These are phyloP conservation scores for Penicillium griseofulvum DNA, from an alignment of 2,329 filamentous ascomycete species.

Conservation along the genomic window DNA sequence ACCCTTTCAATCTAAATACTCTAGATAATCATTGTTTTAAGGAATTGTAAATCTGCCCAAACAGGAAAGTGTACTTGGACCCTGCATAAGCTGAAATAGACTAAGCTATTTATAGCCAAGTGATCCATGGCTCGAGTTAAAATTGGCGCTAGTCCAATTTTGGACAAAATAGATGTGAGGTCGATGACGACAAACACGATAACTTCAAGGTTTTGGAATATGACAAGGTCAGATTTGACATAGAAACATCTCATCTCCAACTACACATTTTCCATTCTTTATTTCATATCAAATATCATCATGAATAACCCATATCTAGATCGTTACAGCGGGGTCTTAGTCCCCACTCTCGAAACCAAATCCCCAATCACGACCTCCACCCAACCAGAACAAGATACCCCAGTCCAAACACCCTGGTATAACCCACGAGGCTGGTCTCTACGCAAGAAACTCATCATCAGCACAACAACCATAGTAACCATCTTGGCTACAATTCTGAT, in stretches of 20 bases:
- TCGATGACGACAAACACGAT: slow-evolving; percentile 5
- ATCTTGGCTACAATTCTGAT: slow-evolving; percentile 53
- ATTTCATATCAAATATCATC: neutral
- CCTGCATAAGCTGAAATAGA: neutral
- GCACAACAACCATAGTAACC: slow-evolving; percentile 39
- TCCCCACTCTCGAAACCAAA: slow-evolving; percentile 20
- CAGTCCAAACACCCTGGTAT: slow-evolving; percentile 36
- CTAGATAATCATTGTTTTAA: neutral
- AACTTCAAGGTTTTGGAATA: neutral
- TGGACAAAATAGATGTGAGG: neutral
- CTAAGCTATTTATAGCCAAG: neutral
- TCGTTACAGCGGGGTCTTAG: slow-evolving; percentile 22
- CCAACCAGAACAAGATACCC: slow-evolving; percentile 3
- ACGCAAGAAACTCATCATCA: slow-evolving; percentile 49
- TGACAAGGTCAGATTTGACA: neutral
- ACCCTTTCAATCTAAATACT: neutral
- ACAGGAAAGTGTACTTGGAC: neutral
- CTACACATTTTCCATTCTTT: too few relatives aligned
- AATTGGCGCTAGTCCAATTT: neutral
- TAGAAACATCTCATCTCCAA: neutral
- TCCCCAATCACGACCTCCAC: slow-evolving; percentile 12
- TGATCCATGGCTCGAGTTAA: neutral
- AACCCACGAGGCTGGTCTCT: slow-evolving; percentile 56
- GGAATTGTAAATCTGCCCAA: neutral
- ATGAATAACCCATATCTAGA: slow-evolving; percentile 20